phyloP scores from a whole-genome alignment of 2,329 filamentous ascomycete species.

The Arthroderma sp. region DNA sequence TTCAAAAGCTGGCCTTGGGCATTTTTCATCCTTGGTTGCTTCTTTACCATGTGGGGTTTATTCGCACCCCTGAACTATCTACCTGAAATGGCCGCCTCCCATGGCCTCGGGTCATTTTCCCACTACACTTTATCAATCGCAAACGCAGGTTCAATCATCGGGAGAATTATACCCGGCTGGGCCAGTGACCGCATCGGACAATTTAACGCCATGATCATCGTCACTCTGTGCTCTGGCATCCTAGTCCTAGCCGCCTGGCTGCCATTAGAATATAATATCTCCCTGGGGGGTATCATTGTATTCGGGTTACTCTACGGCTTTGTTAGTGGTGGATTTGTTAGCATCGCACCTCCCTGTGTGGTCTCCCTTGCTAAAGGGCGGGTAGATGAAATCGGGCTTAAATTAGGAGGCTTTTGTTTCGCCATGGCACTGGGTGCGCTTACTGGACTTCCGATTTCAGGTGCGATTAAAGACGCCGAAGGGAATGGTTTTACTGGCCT shows the following conservation, averaged over 20 bases:
- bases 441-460: not conserved
- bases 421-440: not conserved
- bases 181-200: conserved; percentile 4
- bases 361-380: conserved; percentile 6
- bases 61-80: conserved; percentile 7
- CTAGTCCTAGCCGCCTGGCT: conserved; percentile 7
- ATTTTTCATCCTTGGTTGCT: conserved; percentile 5
- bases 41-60: conserved; percentile 4
- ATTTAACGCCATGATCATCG: conserved; percentile 5
- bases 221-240: conserved; percentile 2
- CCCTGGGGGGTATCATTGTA: conserved; percentile 1
- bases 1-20: conserved; percentile 2
- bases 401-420: conserved; percentile 1
- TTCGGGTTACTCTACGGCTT: conserved; percentile 5
- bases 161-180: conserved; percentile 1
- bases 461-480: not conserved
- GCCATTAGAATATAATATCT: conserved; percentile 3
- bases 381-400: conserved; percentile 2
- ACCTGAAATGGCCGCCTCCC: conserved; percentile 4
- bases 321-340: conserved; percentile 6
- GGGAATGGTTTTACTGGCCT: not conserved
- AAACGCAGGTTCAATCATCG: not conserved
- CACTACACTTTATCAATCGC: conserved; percentile 3
- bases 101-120: conserved; percentile 1
- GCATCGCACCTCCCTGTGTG: conserved; percentile 4